Evolutionary conservation across 495 filamentous ascomycete genomes (phyloP), one percentile per base, ranked within the genome.

Genomic region (Margaritispora aquatica): DNA sequence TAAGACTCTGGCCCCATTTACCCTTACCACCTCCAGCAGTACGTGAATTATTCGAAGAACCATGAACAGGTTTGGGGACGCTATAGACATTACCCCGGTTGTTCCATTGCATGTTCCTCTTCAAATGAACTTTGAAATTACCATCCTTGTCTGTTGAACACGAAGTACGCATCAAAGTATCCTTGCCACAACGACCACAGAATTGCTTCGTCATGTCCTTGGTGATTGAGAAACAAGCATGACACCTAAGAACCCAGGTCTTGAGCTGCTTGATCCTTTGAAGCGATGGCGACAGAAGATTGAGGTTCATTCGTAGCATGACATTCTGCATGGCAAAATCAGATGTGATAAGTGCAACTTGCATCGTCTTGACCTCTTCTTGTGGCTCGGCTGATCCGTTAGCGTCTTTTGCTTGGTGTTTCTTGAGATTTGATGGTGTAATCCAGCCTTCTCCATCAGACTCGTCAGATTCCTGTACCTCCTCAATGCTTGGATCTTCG

Each of bases 241-340:
- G 92, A 75, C 94, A 99, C 46, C 94, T 86, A 54, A 96, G 79
- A 22, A 97, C 84, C 78, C 88, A 95, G 7, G 88, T 91, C 66
- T 88, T 89, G 23, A 97, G 80, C 54, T 85, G 85, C 31, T 80
- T 81, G 63, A 99, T 86, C 55, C 90, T 84, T 53, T 87, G 80
- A 8, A 97, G 70, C 20, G 80, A 81, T 1, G 89, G 79, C 2
- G 91, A 92, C 21, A 99, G 76, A 8, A 99, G 84, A 67, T 96
- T 90, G 26, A 99, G 80, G 73, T 96, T 96, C 77, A 97, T 94
- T 63, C 93, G 89, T 10, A 99, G 78, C 1, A 93, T 76, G 21
- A 97, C 90, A 67, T 97, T 97, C 74, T 97, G 91, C 84, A 97
- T 93, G 44, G 94, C 93, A 75, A 88, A 97, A 77, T 99, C 94